Base-by-base conservation (phyloP, 306 rosid genomes). In the Lagenaria siceraria region DNA sequence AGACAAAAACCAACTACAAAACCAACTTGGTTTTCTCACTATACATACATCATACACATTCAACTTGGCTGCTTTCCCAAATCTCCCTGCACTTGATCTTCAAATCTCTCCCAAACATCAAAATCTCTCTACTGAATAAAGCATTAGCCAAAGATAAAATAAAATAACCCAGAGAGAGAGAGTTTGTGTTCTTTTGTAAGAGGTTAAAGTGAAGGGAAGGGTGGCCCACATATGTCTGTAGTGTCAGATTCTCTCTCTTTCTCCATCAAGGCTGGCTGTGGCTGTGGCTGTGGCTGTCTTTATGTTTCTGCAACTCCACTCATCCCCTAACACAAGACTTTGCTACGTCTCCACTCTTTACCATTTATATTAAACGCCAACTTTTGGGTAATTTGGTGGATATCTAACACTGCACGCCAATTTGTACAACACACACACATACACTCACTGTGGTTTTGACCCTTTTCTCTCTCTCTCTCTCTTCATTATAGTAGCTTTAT, bases 151-250 rank as follows among this genome's bases (percentile, higher is more conserved):
- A 33, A 9, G 7, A 18, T 24, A 63, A 31, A 29, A 61, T 0
- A 69, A 31, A 70, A 74, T 33, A 54, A 77, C 63, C 82, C 42
- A 51, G 81, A 65, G 51, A 21, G 68, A 58, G 36, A 3, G 15
- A 19, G 60, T 56, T 56, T n/a, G n/a, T n/a, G n/a, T n/a, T n/a
- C n/a, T n/a, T n/a, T 15, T 17, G 5, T 52, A 59, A 38, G 25
- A 6, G 31, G 31, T 63, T 73, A 81, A 89, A 82, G 87, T 81
- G 77, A 79, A 40, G 77, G 65, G 86, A 73, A 79, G 82, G 88
- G 77, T 84, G 92, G 89, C 83, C 95, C 92, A 46, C 76, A 24
- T 87, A 82, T 65, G 10, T 66, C 42, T 66, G 4, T n/a, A 66
- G 19, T 40, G 92, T 88, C 90, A 91, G 95, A 87, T 64, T 83